phyloP scores from a whole-genome alignment of 78 protist genomes.

The Guillardia theta region DNA sequence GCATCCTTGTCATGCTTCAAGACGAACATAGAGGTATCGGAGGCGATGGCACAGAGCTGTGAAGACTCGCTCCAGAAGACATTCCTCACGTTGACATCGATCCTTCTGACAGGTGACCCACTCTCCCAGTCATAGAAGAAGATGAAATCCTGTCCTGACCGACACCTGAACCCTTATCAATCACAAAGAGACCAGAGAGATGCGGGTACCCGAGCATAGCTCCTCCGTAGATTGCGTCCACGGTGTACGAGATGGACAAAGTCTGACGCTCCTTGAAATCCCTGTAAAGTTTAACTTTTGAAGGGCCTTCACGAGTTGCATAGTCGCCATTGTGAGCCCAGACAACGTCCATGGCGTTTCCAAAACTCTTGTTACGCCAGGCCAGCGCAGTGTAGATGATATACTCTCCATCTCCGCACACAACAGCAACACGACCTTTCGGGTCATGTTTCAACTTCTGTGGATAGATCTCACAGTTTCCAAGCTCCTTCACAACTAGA shows the following conservation, averaged over 20 bases:
- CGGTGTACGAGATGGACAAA: slow-evolving; percentile 70
- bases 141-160: slow-evolving; percentile 49
- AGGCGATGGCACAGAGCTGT: slow-evolving; percentile 56
- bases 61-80: slow-evolving; percentile 53
- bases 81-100: slow-evolving; percentile 83
- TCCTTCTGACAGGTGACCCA: slow-evolving; percentile 74
- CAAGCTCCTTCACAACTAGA: slow-evolving; percentile 83
- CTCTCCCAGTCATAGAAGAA: slow-evolving; percentile 94
- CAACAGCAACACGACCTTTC: slow-evolving; percentile 91
- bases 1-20: slow-evolving; percentile 48
- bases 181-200: background rate
- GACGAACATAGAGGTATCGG: slow-evolving; percentile 82
- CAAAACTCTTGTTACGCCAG: slow-evolving; percentile 84
- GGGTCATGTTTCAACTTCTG: slow-evolving; percentile 80
- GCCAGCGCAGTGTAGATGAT: slow-evolving; percentile 87
- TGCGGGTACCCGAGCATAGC: background rate
- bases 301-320: slow-evolving; percentile 49
- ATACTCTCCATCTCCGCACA: slow-evolving; percentile 96
- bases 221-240: slow-evolving; percentile 93
- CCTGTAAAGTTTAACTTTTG: slow-evolving; percentile 73
- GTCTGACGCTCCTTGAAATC: slow-evolving; percentile 81
- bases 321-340: slow-evolving; percentile 83
- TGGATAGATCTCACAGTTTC: slow-evolving; percentile 86
- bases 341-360: slow-evolving; percentile 92
- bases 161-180: background rate